A percentile compares a stretch with the other conserved stretches of the same genome.
Evolutionary conservation across 768 basidiomycete genomes (phyloP).

Genomic region (Pulveroboletus sp.): DNA sequence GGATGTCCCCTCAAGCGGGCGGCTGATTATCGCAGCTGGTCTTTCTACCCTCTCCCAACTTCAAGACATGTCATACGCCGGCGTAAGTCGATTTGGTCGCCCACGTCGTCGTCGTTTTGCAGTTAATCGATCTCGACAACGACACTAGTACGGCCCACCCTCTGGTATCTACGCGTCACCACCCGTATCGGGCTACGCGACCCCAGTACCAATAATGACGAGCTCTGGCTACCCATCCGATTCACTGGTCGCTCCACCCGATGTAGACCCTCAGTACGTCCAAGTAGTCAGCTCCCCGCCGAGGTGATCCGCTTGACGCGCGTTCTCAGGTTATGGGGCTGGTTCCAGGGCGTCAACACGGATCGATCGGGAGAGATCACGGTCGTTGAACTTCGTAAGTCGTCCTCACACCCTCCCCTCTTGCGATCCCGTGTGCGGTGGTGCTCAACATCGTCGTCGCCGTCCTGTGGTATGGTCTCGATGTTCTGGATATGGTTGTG

Average conservation of each 20-base stretch:
- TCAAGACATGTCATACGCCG: conserved; percentile 16
- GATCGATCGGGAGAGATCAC: conserved; percentile 67
- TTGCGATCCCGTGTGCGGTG: neutral
- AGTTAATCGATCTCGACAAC: neutral
- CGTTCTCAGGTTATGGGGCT: conserved; percentile 56
- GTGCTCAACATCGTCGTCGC: neutral
- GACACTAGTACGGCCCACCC: conserved; percentile 9
- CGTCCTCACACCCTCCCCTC: neutral
- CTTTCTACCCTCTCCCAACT: neutral
- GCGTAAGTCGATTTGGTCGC: conserved; percentile 9
- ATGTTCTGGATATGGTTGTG: neutral
- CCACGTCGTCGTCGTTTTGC: neutral
- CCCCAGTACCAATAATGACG: neutral
- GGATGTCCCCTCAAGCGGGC: too few relatives aligned
- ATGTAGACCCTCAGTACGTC: conserved; percentile 71
- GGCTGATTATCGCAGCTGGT: conserved; percentile 6
- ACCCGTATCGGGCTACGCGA: neutral
- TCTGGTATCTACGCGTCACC: conserved; percentile 5
- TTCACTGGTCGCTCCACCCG: conserved; percentile 31
- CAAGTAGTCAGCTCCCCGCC: neutral
- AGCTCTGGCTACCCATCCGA: neutral
- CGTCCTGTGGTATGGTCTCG: neutral
- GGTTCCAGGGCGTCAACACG: conserved; percentile 66
- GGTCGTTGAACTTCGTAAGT: conserved; percentile 63
- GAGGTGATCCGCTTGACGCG: neutral